These are phyloP conservation scores for Pythium sukuiense DNA, from an alignment of 352 stramenopile genomes.

Conservation along the genomic window DNA sequence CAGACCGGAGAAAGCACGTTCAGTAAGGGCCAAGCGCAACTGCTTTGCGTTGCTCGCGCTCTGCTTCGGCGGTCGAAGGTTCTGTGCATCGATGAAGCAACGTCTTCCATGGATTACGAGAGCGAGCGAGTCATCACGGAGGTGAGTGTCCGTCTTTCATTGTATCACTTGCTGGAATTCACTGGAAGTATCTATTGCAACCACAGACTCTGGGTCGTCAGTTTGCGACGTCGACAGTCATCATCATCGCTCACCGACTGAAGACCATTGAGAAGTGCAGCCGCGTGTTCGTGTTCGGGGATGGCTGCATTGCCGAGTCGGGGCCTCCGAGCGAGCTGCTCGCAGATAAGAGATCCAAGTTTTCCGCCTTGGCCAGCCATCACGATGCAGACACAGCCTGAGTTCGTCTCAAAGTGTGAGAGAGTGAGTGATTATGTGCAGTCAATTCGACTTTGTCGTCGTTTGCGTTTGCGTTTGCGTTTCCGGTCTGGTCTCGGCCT, in stretches of 20 bases:
- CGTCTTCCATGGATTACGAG: conserved; percentile 87
- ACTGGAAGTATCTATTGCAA: neutral
- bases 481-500: neutral
- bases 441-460: neutral
- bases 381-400: neutral
- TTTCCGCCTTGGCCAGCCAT: conserved; percentile 37
- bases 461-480: neutral
- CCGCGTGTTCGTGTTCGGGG: conserved; percentile 68
- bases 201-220: conserved; percentile 87
- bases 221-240: conserved; percentile 92
- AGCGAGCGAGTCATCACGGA: conserved; percentile 82
- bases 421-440: neutral
- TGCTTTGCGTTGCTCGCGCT: conserved; percentile 76
- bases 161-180: neutral
- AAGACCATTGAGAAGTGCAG: conserved; percentile 96
- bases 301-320: conserved; percentile 51
- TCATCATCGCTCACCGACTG: conserved; percentile 97
- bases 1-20: conserved; percentile 50
- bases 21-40: conserved; percentile 73
- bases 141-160: conserved; percentile 24
- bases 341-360: conserved; percentile 38
- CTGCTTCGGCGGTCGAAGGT: conserved; percentile 91
- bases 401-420: neutral
- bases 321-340: conserved; percentile 41
- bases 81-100: conserved; percentile 92